A percentile compares a stretch with the other conserved stretches of the same genome.
Evolutionary conservation across 352 stramenopile species (phyloP).

Genomic region (Pythium folliculosum): DNA sequence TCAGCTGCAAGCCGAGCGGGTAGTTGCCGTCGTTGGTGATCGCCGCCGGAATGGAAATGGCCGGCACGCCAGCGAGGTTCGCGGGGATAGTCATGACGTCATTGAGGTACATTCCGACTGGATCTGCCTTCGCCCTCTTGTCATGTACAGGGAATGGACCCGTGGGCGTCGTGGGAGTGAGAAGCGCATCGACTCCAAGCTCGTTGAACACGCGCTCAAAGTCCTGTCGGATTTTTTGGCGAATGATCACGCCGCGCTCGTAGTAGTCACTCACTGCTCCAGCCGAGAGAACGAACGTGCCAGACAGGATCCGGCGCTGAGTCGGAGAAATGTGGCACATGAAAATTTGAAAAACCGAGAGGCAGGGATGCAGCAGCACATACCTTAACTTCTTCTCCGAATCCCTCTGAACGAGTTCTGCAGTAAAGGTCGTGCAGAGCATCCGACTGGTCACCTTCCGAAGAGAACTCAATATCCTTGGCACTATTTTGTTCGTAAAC

Average conservation of each 20-base stretch:
- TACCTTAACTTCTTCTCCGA: constrained; percentile 91
- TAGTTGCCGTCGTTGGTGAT: constrained; percentile 56
- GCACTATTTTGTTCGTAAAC: constrained; percentile 31
- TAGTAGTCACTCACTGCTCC: constrained; percentile 91
- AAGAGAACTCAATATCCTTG: constrained; percentile 50
- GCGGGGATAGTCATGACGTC: constrained; percentile 92
- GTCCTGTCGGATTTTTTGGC: constrained; percentile 76
- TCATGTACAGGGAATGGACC: constrained; percentile 70
- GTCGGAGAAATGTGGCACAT: not conserved
- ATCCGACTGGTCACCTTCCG: constrained; percentile 68
- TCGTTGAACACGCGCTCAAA: constrained; percentile 61
- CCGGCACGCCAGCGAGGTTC: constrained; percentile 86
- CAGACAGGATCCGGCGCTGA: constrained; percentile 88
- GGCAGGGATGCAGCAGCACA: not conserved
- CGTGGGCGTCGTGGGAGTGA: constrained; percentile 87
- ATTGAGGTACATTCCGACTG: constrained; percentile 88
- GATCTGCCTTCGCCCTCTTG: constrained; percentile 62
- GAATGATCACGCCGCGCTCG: constrained; percentile 79
- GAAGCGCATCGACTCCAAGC: constrained; percentile 76
- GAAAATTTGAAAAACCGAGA: no score
- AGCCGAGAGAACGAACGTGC: constrained; percentile 89
- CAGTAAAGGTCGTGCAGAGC: constrained; percentile 87
- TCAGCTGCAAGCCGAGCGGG: constrained; percentile 81
- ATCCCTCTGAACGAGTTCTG: constrained; percentile 85
- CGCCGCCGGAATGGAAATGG: constrained; percentile 78